Evolutionary conservation across 2,329 filamentous ascomycete species (phyloP).

Genomic region (Plenodomus lindquistii): DNA sequence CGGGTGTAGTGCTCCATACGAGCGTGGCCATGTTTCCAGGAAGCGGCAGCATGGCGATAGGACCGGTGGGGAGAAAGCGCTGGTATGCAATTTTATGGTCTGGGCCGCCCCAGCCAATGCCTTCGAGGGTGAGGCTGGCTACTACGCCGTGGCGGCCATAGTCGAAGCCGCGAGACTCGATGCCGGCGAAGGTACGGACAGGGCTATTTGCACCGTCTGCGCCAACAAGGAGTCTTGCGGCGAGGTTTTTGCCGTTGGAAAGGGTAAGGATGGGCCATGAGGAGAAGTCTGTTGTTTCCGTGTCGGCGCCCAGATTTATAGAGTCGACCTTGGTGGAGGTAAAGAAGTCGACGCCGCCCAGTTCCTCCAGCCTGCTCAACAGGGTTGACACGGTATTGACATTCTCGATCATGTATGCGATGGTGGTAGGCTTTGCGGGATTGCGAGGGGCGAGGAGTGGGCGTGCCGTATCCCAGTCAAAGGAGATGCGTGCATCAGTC

Average conservation of each 20-base stretch:
- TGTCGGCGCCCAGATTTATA: conserved; percentile 73
- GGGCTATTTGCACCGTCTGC: conserved; percentile 95
- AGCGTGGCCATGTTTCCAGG: conserved; percentile 82
- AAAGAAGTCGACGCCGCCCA: conserved; percentile 70
- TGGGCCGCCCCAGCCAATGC: conserved; percentile 43
- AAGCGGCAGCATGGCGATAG: conserved; percentile 86
- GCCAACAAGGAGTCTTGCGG: conserved; percentile 83
- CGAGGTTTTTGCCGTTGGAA: conserved; percentile 67
- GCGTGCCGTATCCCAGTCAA: conserved; percentile 68
- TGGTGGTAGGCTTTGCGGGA: conserved; percentile 57
- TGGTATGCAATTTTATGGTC: conserved; percentile 81
- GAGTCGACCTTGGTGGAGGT: conserved; percentile 76
- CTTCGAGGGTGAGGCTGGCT: conserved; percentile 77
- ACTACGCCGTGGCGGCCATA: conserved; percentile 90
- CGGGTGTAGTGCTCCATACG: conserved; percentile 91
- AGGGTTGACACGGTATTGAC: conserved; percentile 82
- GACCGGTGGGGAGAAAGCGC: conserved; percentile 89
- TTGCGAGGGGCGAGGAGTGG: conserved; percentile 45
- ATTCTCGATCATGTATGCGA: conserved; percentile 98
- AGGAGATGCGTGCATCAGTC: conserved; percentile 83
- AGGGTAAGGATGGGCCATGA: conserved; percentile 86
- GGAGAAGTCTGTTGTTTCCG: conserved; percentile 72
- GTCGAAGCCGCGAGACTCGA: conserved; percentile 87
- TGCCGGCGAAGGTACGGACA: conserved; percentile 85
- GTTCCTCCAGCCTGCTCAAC: conserved; percentile 69